phyloP scores from a whole-genome alignment of 2,329 filamentous ascomycete species.

The Lasiodiplodia theobromae region DNA sequence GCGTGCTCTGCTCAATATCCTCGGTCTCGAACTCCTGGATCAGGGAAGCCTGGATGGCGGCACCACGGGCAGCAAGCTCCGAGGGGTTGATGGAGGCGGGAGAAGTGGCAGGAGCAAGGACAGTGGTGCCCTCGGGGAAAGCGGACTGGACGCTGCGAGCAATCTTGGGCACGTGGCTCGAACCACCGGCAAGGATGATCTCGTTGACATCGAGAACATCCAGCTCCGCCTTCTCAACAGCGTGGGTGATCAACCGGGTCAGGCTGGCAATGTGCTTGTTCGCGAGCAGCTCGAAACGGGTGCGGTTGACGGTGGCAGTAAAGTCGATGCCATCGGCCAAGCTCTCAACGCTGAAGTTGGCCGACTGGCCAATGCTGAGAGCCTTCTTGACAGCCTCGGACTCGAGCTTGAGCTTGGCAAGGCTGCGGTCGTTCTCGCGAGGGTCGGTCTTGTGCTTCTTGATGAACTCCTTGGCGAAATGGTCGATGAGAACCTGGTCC shows the following conservation, averaged over 20 bases:
- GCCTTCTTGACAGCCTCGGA: slow-evolving; percentile 91
- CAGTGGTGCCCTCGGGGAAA: slow-evolving; percentile 80
- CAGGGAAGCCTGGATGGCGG: slow-evolving; percentile 92
- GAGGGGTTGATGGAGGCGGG: slow-evolving; percentile 87
- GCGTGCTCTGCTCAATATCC: slow-evolving; percentile 94
- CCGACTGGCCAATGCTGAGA: slow-evolving; percentile 85
- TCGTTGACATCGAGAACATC: slow-evolving; percentile 94
- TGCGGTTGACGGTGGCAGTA: slow-evolving; percentile 87
- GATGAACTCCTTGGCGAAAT: slow-evolving; percentile 98
- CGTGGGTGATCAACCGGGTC: slow-evolving; percentile 82
- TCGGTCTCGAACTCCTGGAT: slow-evolving; percentile 93
- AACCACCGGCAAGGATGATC: slow-evolving; percentile 91
- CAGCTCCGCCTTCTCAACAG: slow-evolving; percentile 88
- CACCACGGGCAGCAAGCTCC: slow-evolving; percentile 86
- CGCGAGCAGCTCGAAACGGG: slow-evolving; percentile 88
- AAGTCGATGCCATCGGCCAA: slow-evolving; percentile 90
- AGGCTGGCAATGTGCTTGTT: slow-evolving; percentile 89
- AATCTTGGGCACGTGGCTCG: slow-evolving; percentile 92
- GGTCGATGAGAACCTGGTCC: slow-evolving; percentile 90
- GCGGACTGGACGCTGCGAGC: slow-evolving; percentile 78
- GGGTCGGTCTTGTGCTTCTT: slow-evolving; percentile 94
- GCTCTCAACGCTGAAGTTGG: slow-evolving; percentile 91
- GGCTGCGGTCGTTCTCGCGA: slow-evolving; percentile 76
- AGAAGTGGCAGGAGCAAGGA: slow-evolving; percentile 84
- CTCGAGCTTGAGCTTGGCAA: slow-evolving; percentile 93